A percentile compares a stretch with the other conserved stretches of the same genome.
These are phyloP conservation scores for Saccharomycopsis amapae DNA, from an alignment of 805 yeast genomes.

Conservation along the genomic window DNA sequence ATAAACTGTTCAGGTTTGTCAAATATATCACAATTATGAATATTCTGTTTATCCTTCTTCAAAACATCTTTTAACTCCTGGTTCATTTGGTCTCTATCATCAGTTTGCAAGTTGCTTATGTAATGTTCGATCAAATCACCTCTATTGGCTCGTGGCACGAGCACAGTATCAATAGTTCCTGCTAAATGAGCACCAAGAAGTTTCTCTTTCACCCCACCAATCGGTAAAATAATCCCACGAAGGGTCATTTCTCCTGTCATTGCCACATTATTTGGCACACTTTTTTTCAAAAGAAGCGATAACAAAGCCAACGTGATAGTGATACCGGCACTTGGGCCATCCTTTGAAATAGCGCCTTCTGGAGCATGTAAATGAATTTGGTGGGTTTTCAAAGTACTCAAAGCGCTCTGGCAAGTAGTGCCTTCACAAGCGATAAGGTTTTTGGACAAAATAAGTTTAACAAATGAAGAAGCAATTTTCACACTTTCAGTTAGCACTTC, in stretches of 20 bases:
- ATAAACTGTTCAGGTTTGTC: constrained; percentile 46
- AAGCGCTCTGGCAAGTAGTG: constrained; percentile 29
- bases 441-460: constrained; percentile 46
- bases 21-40: constrained; percentile 20
- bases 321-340: constrained; percentile 46
- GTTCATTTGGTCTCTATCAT: constrained; percentile 21
- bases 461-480: constrained; percentile 67
- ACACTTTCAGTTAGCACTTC: constrained; percentile 77
- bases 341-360: constrained; percentile 57
- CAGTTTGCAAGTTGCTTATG: constrained; percentile 26
- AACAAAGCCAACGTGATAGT: constrained; percentile 77
- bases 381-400: constrained; percentile 41
- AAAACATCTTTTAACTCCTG: constrained; percentile 24
- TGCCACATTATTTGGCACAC: constrained; percentile 48
- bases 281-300: constrained; percentile 58
- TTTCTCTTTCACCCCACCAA: constrained; percentile 78
- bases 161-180: constrained; percentile 46
- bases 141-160: constrained; percentile 66
- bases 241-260: constrained; percentile 86
- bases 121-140: constrained; percentile 60
- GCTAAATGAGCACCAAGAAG: constrained; percentile 72
- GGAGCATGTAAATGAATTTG: constrained; percentile 69
- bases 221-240: constrained; percentile 70
- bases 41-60: constrained; percentile 10
- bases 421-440: constrained; percentile 25